Percentiles rank a stretch among this genome's conserved stretches.
Evolutionary conservation across 2,329 filamentous ascomycete species (phyloP).

Genomic region (Blastomyces parvus): DNA sequence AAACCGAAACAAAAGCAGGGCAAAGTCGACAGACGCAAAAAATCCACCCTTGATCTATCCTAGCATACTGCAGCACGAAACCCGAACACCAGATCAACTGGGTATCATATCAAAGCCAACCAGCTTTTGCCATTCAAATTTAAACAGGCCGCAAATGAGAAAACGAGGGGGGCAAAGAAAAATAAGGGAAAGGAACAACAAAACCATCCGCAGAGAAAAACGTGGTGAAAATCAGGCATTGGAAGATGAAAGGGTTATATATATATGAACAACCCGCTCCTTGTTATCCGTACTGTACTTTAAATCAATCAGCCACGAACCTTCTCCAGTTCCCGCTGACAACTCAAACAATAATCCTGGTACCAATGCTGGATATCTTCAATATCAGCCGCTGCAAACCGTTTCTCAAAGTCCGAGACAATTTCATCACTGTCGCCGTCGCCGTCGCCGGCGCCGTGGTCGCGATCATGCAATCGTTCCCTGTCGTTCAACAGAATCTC

Average conservation of each 20-base stretch:
- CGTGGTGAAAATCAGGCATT: slow-evolving; percentile 1
- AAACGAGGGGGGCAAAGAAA: slow-evolving; percentile 9
- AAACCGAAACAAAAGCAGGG: neutral
- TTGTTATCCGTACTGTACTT: too few species aligned
- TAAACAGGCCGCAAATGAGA: slow-evolving; percentile 12
- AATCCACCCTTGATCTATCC: neutral
- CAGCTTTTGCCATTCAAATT: neutral
- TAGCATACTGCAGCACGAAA: neutral
- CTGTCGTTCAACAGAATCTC: slow-evolving; percentile 37
- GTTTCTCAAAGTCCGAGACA: slow-evolving; percentile 21
- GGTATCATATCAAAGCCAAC: slow-evolving; percentile 9
- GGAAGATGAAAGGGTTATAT: neutral
- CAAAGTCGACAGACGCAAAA: neutral
- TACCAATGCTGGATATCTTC: slow-evolving; percentile 48
- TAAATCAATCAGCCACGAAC: slow-evolving; percentile 18
- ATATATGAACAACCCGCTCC: slow-evolving; percentile 8
- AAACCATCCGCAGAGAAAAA: slow-evolving; percentile 11
- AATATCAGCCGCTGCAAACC: slow-evolving; percentile 26
- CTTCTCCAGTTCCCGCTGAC: slow-evolving; percentile 37
- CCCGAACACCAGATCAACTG: slow-evolving; percentile 8
- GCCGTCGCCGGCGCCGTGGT: neutral
- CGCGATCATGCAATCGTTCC: slow-evolving; percentile 17
- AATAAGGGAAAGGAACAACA: slow-evolving; percentile 9
- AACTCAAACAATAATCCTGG: slow-evolving; percentile 54
- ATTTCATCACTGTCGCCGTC: slow-evolving; percentile 16